Evolutionary conservation across 192 early-diverging fungal species (phyloP).

Genomic region (Backusella westeae): DNA sequence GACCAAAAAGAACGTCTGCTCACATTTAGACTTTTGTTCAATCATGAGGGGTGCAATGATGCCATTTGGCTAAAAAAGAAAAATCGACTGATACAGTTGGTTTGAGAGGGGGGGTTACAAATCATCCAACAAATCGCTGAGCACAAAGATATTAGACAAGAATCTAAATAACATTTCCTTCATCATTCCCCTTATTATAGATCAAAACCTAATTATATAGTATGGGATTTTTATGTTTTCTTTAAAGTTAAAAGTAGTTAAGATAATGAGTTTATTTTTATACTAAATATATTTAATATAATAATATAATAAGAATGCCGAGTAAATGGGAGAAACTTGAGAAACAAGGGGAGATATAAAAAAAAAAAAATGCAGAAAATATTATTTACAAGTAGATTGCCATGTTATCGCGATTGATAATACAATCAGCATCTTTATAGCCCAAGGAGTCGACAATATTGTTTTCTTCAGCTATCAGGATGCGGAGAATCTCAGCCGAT

Average conservation of each 20-base stretch:
- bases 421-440: slow-evolving; percentile 86
- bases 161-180: too few relatives aligned
- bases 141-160: background rate
- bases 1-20: too few relatives aligned
- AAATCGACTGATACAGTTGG: background rate
- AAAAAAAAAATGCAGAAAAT: background rate
- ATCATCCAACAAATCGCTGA: too few relatives aligned
- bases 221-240: background rate
- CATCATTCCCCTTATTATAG: background rate
- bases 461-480: slow-evolving; percentile 78
- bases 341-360: slow-evolving; percentile 2
- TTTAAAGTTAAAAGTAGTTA: background rate
- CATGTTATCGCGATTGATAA: slow-evolving; percentile 89
- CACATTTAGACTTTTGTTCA: background rate
- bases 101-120: too few relatives aligned
- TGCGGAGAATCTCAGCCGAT: slow-evolving; percentile 77
- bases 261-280: background rate
- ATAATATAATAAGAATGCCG: background rate
- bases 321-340: background rate
- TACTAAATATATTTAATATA: background rate
- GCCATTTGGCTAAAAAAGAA: background rate
- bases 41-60: too few relatives aligned
- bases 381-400: slow-evolving; percentile 52
- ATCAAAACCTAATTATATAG: background rate
- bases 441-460: slow-evolving; percentile 84